These are phyloP conservation scores for Aurantiochytrium sp. DNA, from an alignment of 108 stramenopile species.

Conservation along the genomic window DNA sequence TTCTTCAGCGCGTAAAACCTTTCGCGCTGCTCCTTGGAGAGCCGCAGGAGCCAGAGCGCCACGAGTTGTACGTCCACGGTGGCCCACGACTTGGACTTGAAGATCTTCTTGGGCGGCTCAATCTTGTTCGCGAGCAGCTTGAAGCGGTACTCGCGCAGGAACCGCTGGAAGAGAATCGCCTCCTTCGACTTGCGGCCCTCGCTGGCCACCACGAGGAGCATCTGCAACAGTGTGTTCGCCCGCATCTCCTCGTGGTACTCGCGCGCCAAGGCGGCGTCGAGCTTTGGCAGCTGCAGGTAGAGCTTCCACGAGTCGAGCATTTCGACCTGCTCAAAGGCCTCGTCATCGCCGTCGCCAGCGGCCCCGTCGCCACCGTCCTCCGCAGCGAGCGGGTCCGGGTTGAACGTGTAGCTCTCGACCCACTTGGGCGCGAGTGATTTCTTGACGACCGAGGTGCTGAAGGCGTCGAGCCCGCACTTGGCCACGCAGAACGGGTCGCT, in stretches of 20 bases:
- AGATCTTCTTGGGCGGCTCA: constrained; percentile 18
- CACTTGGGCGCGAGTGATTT: neutral
- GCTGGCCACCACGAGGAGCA: constrained; percentile 4
- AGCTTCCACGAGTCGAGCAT: constrained; percentile 9
- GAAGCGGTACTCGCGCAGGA: constrained; percentile 8
- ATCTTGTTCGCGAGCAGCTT: neutral
- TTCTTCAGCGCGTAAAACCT: neutral
- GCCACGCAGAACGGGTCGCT: constrained; percentile 15
- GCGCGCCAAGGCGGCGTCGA: neutral
- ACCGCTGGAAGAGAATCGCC: constrained; percentile 19
- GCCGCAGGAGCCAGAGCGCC: neutral
- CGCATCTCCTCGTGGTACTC: constrained; percentile 24
- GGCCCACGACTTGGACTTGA: neutral
- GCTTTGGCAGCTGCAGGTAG: neutral
- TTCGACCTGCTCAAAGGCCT: neutral
- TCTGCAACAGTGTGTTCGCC: neutral
- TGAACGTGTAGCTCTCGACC: constrained; percentile 22
- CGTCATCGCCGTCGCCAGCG: neutral
- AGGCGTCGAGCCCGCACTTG: neutral
- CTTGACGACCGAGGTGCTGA: neutral
- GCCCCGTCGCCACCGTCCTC: neutral
- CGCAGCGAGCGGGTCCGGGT: neutral
- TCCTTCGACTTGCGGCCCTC: neutral
- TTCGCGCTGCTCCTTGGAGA: neutral
- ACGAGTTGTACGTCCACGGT: neutral